Evolutionary conservation across 1,284 basidiomycete species (phyloP), one percentile per base, ranked within the genome.

Genomic region (Sutorius eximius): DNA sequence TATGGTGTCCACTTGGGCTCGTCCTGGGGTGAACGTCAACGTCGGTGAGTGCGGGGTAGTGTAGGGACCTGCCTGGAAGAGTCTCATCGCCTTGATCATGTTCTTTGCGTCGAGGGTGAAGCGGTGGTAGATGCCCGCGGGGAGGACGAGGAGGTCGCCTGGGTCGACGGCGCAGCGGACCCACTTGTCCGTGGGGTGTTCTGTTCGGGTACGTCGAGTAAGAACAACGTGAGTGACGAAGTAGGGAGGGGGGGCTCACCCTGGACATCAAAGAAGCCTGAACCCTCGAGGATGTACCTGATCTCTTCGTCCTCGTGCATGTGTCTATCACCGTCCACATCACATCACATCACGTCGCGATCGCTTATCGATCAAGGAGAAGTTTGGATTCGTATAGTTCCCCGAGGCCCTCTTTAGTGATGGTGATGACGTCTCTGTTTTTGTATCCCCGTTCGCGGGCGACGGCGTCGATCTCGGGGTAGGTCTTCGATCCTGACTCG

Each of bases 301-400:
- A 94, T 94, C 73, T 95, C 93, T 70, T 95, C 92, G 62, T 95
- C 93, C 71, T 95, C 91, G 63, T 95, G 93, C 74, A 95, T 80
- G 63, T 94, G 91, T 65, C 89, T 91, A 55, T 57, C 5, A 27
- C 5, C 24, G 4, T 5, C 24, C 22, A 24, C n/a, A n/a, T n/a
- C n/a, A 24, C 5, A 5, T 5, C 24, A 27, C 6, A 5, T 27
- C 24, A 53, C 15, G 20, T 5, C 41, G 9, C 18, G 0, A 15
- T 24, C 13, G n/a, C 44, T 42, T 16, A 49, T 68, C 43, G 22
- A 1, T 0, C 2, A 9, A 43, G 12, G n/a, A n/a, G n/a, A n/a
- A 93, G 80, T 73, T 89, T 93, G 44, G 78, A 64, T 65, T 95
- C 90, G 70, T 91, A 94, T 7, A 76, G 75, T 55, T 90, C 89